Evolutionary conservation across 2,329 filamentous ascomycete genomes (phyloP).

Genomic region (Microdochium paspali): DNA sequence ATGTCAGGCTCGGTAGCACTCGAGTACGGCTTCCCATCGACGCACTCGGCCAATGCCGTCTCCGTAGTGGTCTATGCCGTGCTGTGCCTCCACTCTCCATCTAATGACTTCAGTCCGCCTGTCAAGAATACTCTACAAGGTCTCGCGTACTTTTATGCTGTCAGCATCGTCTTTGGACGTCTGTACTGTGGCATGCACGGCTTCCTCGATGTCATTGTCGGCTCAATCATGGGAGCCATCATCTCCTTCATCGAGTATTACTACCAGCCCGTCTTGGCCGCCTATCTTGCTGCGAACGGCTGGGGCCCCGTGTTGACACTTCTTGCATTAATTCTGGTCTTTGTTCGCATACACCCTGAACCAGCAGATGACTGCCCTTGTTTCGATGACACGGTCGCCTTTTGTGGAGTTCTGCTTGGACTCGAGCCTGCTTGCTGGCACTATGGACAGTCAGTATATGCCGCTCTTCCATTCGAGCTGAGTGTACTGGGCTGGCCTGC

Average conservation of each 20-base stretch:
- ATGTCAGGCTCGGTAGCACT: constrained; percentile 94
- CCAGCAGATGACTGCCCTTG: constrained; percentile 95
- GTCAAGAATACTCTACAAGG: constrained; percentile 55
- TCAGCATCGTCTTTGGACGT: constrained; percentile 82
- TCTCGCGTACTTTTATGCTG: constrained; percentile 73
- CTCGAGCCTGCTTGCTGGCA: constrained; percentile 79
- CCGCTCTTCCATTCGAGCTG: constrained; percentile 51
- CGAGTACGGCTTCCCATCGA: constrained; percentile 96
- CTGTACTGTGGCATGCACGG: constrained; percentile 99
- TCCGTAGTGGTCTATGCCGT: constrained; percentile 84
- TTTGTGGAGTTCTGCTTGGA: constrained; percentile 83
- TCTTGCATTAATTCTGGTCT: constrained; percentile 56
- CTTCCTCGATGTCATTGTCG: constrained; percentile 81
- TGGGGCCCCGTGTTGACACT: constrained; percentile 57
- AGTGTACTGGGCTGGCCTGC: constrained; percentile 55
- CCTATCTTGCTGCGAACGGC: constrained; percentile 57
- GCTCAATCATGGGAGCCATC: constrained; percentile 64
- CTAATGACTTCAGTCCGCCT: constrained; percentile 50
- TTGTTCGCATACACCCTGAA: constrained; percentile 87
- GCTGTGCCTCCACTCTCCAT: constrained; percentile 56
- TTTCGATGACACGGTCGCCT: constrained; percentile 92
- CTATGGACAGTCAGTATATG: constrained; percentile 47
- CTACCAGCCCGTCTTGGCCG: constrained; percentile 54
- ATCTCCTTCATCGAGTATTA: constrained; percentile 52
- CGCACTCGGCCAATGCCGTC: constrained; percentile 93